Base-by-base conservation (phyloP, 2,329 filamentous ascomycete genomes). In the Nemania abortiva region DNA sequence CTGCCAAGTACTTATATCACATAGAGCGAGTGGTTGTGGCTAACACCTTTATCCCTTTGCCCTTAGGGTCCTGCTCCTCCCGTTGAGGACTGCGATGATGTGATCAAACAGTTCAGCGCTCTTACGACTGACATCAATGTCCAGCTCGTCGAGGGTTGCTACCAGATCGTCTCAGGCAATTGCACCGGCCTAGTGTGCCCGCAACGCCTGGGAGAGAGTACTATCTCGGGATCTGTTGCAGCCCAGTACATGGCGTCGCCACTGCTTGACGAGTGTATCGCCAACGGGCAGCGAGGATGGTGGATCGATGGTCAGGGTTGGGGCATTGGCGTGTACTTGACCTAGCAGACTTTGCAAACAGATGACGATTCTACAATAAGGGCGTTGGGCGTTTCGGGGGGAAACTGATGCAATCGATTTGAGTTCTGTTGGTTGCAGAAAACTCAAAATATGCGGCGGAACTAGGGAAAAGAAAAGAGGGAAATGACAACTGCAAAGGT, bases 131-230 rank as follows among this genome's bases (percentile, higher is more conserved):
- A 69, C 22, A 77, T 77, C 60, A 66, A 68, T 13, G 71, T 78
- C 65, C 70, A 74, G 37, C 68, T 76, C n/a, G 63, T 72, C 45
- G 70, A 74, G 34, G 75, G 75, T 39, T 78, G 76, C 65, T 72
- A 70, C 60, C 61, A 73, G 31, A 72, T 72, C 22, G 63, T 63
- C 39, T 75, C 72, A 1, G 75, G 75, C 45, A 77, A 75, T 55
- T 78, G 76, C 67, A 77, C 75, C 9, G 76, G 69, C 2, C 70
- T 73, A 0, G 71, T 76, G 24, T 78, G 76, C 52, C 76, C 76
- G 27, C 75, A 77, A 65, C 72, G 72, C 10, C 27, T 63, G 13
- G 74, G 73, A 22, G 63, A 70, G 42, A 74, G 70, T 39, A 74
- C 70, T 52, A 73, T 78, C 34, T 42, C 75, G 1, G 73, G 74